These are phyloP conservation scores for Linnemannia schmuckeri DNA, from an alignment of 192 early-diverging fungal genomes.

Conservation along the genomic window DNA sequence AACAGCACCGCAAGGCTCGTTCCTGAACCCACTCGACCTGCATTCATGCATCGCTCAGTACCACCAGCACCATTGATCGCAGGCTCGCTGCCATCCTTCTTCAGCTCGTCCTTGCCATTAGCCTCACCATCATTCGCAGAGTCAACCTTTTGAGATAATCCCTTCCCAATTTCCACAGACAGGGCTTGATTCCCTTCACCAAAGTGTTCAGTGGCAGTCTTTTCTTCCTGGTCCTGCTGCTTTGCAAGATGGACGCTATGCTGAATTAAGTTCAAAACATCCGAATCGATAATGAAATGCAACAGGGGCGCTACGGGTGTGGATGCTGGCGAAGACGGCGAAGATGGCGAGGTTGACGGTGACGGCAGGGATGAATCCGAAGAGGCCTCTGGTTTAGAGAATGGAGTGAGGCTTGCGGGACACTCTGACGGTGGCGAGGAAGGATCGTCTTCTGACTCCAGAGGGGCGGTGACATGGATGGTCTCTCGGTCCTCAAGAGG, in stretches of 20 bases:
- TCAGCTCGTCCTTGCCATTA: neutral
- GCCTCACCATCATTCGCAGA: neutral
- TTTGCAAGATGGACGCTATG: neutral
- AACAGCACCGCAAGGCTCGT: neutral
- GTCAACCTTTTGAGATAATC: neutral
- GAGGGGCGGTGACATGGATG: conserved; percentile 16
- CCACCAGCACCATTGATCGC: neutral
- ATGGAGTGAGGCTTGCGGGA: neutral
- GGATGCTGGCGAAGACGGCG: neutral
- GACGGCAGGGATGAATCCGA: neutral
- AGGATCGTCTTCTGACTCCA: neutral
- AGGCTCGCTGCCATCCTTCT: neutral
- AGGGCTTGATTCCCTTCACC: neutral
- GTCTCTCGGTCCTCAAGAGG: conserved; percentile 18
- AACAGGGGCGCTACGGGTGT: neutral
- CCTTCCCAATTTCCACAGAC: neutral
- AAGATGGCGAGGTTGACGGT: neutral
- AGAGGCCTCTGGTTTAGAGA: neutral
- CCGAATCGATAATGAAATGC: neutral
- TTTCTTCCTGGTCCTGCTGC: neutral
- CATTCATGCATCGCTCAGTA: neutral
- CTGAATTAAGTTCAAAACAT: neutral
- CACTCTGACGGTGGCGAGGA: neutral
- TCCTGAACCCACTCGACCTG: neutral
- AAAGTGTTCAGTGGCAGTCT: neutral